A percentile compares a stretch with the other conserved stretches of the same genome.
Evolutionary conservation across 2,329 filamentous ascomycete genomes (phyloP).

Genomic region (Curvularia sp.): DNA sequence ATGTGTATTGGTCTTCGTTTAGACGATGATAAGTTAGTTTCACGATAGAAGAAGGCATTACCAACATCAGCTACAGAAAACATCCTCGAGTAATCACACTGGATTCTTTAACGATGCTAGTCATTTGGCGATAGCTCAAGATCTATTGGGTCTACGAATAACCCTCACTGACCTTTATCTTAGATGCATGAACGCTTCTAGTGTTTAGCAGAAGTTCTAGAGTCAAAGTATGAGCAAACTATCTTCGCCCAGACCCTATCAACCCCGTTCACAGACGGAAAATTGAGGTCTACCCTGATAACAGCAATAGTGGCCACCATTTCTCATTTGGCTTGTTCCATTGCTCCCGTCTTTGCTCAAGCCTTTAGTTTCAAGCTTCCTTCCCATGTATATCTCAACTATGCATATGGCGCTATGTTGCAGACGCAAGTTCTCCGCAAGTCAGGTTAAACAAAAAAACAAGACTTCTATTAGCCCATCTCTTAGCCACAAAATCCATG

Average conservation of each 20-base stretch:
- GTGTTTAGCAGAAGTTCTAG: background rate
- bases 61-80: background rate
- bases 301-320: too few species aligned
- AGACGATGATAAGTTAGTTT: slow-evolving; percentile 9
- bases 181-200: background rate
- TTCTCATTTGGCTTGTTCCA: too few species aligned
- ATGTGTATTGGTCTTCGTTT: slow-evolving; percentile 20
- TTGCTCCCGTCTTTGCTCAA: too few species aligned
- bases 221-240: background rate
- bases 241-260: background rate
- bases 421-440: background rate
- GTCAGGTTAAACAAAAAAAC: background rate
- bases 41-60: background rate
- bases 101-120: background rate
- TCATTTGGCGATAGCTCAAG: slow-evolving; percentile 1
- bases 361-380: too few species aligned
- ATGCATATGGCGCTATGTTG: background rate
- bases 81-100: background rate
- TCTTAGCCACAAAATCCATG: background rate
- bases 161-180: background rate
- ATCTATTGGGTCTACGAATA: background rate
- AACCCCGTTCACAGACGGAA: background rate
- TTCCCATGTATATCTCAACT: background rate
- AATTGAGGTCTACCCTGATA: too few species aligned
- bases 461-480: background rate